Evolutionary conservation across 2,329 filamentous ascomycete genomes (phyloP).

Genomic region (Aspergillus alliaceus): DNA sequence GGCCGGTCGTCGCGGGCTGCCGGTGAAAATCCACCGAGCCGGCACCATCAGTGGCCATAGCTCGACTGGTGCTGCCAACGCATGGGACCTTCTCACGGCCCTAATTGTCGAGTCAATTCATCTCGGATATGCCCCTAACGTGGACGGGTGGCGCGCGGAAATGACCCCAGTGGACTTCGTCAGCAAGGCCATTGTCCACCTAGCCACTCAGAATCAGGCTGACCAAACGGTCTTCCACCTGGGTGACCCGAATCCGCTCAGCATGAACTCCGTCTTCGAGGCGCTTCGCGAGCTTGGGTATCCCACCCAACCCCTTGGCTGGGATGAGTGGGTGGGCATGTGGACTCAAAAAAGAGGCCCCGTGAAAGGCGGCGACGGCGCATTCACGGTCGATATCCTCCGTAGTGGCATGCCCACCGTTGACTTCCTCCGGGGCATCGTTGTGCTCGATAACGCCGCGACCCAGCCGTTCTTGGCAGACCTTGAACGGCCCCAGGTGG

Average conservation of each 20-base stretch:
- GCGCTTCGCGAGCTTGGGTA: constrained; percentile 68
- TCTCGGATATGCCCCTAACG: constrained; percentile 67
- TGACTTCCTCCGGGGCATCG: constrained; percentile 69
- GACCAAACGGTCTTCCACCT: constrained; percentile 71
- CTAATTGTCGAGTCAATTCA: constrained; percentile 75
- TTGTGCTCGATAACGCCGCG: constrained; percentile 69
- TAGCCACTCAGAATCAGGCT: constrained; percentile 63
- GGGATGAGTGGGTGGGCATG: constrained; percentile 71
- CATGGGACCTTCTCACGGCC: constrained; percentile 75
- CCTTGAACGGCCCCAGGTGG: constrained; percentile 68
- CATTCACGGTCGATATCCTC: constrained; percentile 76
- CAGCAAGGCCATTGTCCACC: constrained; percentile 69
- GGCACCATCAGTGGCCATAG: constrained; percentile 81
- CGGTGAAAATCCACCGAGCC: constrained; percentile 69
- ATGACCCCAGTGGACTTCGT: constrained; percentile 86
- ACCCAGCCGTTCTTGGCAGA: constrained; percentile 61
- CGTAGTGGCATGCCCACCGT: constrained; percentile 77
- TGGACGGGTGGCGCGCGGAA: constrained; percentile 74
- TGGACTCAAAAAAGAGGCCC: constrained; percentile 71
- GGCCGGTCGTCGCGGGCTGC: constrained; percentile 66
- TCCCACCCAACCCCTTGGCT: constrained; percentile 63
- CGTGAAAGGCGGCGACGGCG: constrained; percentile 65
- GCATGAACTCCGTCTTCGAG: constrained; percentile 66
- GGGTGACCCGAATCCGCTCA: constrained; percentile 69
- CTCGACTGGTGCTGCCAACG: constrained; percentile 70